These are phyloP conservation scores for Rutstroemia sydowiana DNA, from an alignment of 2,329 filamentous ascomycete species.

Conservation along the genomic window DNA sequence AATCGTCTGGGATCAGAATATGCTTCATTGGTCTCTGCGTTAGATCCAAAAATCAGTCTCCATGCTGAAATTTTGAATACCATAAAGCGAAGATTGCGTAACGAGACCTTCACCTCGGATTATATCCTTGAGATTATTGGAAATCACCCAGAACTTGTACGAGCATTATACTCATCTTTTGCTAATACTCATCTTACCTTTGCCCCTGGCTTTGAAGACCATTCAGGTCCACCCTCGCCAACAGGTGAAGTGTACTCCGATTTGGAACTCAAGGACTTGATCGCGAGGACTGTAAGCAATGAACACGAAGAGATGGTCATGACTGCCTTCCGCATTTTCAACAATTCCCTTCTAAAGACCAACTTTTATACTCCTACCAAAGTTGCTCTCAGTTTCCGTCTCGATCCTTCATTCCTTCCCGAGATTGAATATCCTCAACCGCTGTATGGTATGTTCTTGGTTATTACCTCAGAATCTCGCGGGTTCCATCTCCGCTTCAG, in stretches of 20 bases:
- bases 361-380: conserved; percentile 95
- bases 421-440: conserved; percentile 87
- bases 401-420: conserved; percentile 84
- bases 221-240: conserved; percentile 47
- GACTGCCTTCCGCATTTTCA: conserved; percentile 94
- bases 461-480: conserved; percentile 93
- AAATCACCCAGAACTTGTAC: conserved; percentile 79
- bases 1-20: conserved; percentile 90
- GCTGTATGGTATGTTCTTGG: conserved; percentile 96
- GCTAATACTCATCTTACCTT: conserved; percentile 71
- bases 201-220: conserved; percentile 44
- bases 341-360: conserved; percentile 87
- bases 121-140: conserved; percentile 98
- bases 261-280: conserved; percentile 63
- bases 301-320: conserved; percentile 98
- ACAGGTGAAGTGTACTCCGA: conserved; percentile 67
- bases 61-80: conserved; percentile 82
- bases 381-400: conserved; percentile 91
- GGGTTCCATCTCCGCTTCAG: conserved; percentile 97
- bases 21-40: conserved; percentile 70
- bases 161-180: conserved; percentile 84
- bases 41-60: conserved; percentile 73
- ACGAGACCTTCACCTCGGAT: conserved; percentile 94
- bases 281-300: conserved; percentile 73
- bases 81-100: conserved; percentile 89